Base-by-base conservation (phyloP, 2,329 filamentous ascomycete species). In the Cercospora nicotianae region DNA sequence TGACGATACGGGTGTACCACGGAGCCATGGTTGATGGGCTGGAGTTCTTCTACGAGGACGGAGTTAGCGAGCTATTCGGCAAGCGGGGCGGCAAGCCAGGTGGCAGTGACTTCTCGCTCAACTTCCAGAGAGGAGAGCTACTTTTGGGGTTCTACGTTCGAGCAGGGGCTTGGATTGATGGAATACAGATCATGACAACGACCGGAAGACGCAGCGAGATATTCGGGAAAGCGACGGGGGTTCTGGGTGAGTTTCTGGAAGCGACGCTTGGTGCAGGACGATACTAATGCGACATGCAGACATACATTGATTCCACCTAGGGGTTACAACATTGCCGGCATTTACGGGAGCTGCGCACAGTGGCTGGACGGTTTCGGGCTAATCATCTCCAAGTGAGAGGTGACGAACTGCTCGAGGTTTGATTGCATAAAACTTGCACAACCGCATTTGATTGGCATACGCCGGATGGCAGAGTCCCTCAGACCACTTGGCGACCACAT, bases 11-110 rank as follows among this genome's bases (percentile, higher is more conserved):
- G 68, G 84, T 96, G 13, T 96, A 93, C 76, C 90, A 93, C 74
- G 93, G 91, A 1, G 83, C 84, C 67, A 90, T 90, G 3, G 77
- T 98, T 12, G 91, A 96, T 77, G 95, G 95, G 0, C 80, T 99
- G 20, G 94, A 98, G 78, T 98, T 99, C 79, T 85, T 91, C 67
- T 98, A 97, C 76, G 94, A 98, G 75, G 93, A 98, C 78, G 86
- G 87, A 16, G 90, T 91, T 0, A 90, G 85, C 64, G 93, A 97
- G 77, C 79, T 97, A 3, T 96, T 99, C 82, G 95, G 95, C 48
- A 94, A 92, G 75, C 85, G 86, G 64, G 91, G 90, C 12, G 91
- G 90, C 7, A 90, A 90, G 70, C 81, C 85, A 26, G 88, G 88
- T 2, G 90, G 90, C 1, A 89, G 91, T 75, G 86, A 89, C 57